Base-by-base conservation (phyloP, 768 basidiomycete genomes). In the Rhizopogon sp. region DNA sequence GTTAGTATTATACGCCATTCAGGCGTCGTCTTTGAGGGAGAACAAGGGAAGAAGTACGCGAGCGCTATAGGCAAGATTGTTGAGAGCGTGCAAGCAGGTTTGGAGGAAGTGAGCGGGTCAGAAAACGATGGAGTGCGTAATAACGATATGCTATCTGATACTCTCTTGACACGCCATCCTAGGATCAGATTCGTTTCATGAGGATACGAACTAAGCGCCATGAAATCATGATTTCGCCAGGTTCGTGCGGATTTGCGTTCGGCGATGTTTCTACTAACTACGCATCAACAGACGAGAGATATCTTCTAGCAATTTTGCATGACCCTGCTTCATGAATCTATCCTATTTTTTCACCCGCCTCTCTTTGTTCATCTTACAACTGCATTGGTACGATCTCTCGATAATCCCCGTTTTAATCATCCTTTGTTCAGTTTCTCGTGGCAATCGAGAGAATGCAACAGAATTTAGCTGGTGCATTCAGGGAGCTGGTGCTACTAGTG, bases 211-310 rank as follows among this genome's bases (percentile, higher is more conserved):
- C 94, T 56, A 90, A 83, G 66, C 80, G 88, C 50, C 94, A 97
- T 68, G 94, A 96, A 65, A 76, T 97, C 55, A 90, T 97, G 87
- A 93, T 97, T 57, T 91, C 94, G 2, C 94, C 94, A 54, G 90
- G 94, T 92, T 52, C 29, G 86, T 72, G 49, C 43, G 22, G 35
- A 22, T 37, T 13, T n/a, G 3, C 17, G 6, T 49, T 41, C 10
- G 7, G 42, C 3, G 47, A 35, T 16, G 22, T 17, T 3, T 39
- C 5, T n/a, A 8, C 42, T 56, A 43, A 60, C 17, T 0, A 6
- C n/a, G 7, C 40, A 33, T 22, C 29, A 8, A 1, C 56, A 93
- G 92, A 92, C 64, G 86, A 88, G 53, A 79, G 82, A 61, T 93
- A 87, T 72, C 71, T 94, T 16, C 77, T 94, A 29, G 91, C 90